Evolutionary conservation across 2,329 filamentous ascomycete genomes (phyloP).

Genomic region (Colletotrichum paranaense): DNA sequence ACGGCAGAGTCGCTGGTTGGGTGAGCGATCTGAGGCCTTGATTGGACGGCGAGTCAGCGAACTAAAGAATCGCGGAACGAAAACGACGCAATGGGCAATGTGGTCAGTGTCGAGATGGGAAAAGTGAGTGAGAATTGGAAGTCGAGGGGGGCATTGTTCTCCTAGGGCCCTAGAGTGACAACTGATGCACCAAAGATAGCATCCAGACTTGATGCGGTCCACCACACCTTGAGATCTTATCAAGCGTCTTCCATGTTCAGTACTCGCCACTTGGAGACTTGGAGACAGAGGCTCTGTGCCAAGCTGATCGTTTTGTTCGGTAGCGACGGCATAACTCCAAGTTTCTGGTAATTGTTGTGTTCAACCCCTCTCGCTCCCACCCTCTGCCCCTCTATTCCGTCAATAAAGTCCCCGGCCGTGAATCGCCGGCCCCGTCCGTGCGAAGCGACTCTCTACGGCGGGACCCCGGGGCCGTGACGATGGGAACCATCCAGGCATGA

Average conservation of each 20-base stretch:
- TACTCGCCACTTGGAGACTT: conserved; percentile 1
- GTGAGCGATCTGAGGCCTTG: background rate
- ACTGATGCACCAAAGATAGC: background rate
- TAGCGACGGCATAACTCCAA: background rate
- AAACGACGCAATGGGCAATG: conserved; percentile 1
- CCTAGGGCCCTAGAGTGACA: background rate
- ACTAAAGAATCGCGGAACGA: background rate
- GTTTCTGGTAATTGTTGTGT: background rate
- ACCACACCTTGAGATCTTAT: background rate
- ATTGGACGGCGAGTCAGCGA: conserved; percentile 10
- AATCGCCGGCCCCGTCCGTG: conserved; percentile 31
- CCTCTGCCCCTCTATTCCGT: background rate
- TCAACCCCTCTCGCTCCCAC: background rate
- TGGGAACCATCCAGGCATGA: background rate
- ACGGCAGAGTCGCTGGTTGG: conserved; percentile 4
- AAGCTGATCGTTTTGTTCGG: conserved; percentile 21
- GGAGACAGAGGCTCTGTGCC: background rate
- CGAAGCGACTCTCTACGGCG: conserved; percentile 6
- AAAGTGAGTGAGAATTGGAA: background rate
- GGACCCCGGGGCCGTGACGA: background rate
- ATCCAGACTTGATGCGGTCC: background rate
- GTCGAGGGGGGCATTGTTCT: conserved; percentile 4
- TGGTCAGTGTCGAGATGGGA: background rate
- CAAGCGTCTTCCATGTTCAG: conserved; percentile 2
- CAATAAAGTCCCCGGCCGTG: conserved; percentile 3